phyloP scores from a whole-genome alignment of 164 flowering plant genomes.

The Umbellularia californica region DNA sequence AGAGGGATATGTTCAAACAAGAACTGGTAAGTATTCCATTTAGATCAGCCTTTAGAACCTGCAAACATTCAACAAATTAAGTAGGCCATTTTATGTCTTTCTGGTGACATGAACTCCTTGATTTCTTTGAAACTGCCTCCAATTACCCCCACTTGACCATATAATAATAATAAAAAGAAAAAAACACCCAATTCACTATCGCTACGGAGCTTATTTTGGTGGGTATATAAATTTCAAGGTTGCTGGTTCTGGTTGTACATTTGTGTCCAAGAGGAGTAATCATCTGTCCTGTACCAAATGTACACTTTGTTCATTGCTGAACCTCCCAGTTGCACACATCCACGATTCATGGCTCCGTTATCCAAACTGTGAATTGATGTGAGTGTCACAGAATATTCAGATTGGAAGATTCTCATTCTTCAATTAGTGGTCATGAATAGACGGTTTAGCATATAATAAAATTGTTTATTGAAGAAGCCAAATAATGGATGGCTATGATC shows the following conservation, averaged over 20 bases:
- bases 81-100: not conserved
- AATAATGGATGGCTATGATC: too few relatives aligned
- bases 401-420: not conserved
- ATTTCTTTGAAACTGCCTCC: not conserved
- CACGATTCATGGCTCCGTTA: not conserved
- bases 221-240: not conserved
- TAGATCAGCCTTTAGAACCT: not conserved
- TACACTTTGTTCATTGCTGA: not conserved
- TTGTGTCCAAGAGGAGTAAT: not conserved
- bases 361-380: not conserved
- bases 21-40: constrained; percentile 43
- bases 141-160: not conserved
- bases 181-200: not conserved
- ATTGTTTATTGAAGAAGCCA: too few relatives aligned
- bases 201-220: not conserved
- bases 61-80: not conserved
- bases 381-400: not conserved
- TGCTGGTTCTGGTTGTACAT: not conserved
- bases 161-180: too few relatives aligned
- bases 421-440: not conserved
- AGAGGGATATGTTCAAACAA: constrained; percentile 39
- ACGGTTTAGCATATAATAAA: not conserved
- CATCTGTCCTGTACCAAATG: not conserved
- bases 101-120: not conserved
- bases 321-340: not conserved